Evolutionary conservation across 2,329 filamentous ascomycete genomes (phyloP), one percentile per base, ranked within the genome.

Genomic region (Aspergillus arachidicola): DNA sequence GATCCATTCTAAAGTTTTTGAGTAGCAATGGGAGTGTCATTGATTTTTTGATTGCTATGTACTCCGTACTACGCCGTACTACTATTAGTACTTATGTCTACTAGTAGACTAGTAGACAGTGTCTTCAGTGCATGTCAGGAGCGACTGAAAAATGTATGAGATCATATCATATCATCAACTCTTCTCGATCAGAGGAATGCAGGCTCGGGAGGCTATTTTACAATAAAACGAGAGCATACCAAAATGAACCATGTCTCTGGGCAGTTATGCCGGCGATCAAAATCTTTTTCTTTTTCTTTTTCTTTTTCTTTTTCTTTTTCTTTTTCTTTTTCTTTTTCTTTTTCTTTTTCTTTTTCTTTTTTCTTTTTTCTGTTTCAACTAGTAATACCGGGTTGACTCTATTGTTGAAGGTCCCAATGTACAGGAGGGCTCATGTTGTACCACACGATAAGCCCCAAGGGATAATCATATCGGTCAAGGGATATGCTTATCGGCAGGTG

Each of bases 401-500:
- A 50, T 50, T 26, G 43, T 51, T 41, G 46, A 30, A 53, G 46
- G 45, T 36, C 41, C 46, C 30, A 34, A 30, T 34, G 45, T 59
- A 19, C 41, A 53, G 58, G 26, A 14, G 16, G 57, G 43, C 50
- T 41, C 51, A 60, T 58, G 58, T 32, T 57, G 53, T 63, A 58
- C 43, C 28, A 63, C 60, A 12, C 51, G 32, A 55, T 38, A 55
- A 55, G 34, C 11, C 38, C 32, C 32, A 55, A 55, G 46, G 45
- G 43, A 58, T 36, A 28, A 57, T 36, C n/a, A 59, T 57, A 41
- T 57, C 48, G 36, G 53, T 54, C 58, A 54, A 59, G 48, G 58
- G 58, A 53, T 59, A 59, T 59, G 48, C 58, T 59, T 59, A 59
- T 59, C 28, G 45, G 9, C 30, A 59, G 36, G 46, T 55, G 48